Evolutionary conservation across 2,329 filamentous ascomycete species (phyloP), one percentile per base, ranked within the genome.

Genomic region (Chrysoporthe austroafricana): DNA sequence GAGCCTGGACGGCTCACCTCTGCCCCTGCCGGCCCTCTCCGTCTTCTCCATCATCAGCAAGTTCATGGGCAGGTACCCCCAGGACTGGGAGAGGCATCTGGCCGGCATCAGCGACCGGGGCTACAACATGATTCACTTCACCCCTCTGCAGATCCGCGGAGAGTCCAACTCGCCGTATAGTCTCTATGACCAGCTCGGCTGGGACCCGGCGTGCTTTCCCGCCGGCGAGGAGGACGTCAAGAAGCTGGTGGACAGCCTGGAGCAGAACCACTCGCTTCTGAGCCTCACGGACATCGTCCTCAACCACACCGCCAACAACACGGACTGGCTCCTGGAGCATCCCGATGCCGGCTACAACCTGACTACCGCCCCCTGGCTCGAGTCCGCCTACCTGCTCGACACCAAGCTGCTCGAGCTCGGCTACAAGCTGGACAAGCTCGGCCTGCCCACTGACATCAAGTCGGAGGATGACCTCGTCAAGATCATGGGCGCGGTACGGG

Each of bases 111-210:
- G 92, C 77, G 88, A 92, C 74, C 87, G 96, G 70, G 94, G 94
- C 58, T 99, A 99, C 85, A 99, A 99, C 81, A 97, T 98, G 94
- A 89, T 99, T 69, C 96, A 99, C 79, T 99, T 99, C 78, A 97
- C 96, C 1, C 96, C 96, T 11, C 83, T 99, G 72, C 96, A 97
- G 84, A 85, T 91, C 68, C 90, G 96, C 69, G 96, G 96, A 67
- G 86, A 84, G 57, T 99, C 96, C 63, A 97, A 99, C 77, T 99
- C 96, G 1, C 96, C 96, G 0, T 99, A 98, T 83, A 99, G 96
- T 78, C 88, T 99, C 74, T 97, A 91, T 77, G 92, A 99, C 75
- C 96, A 99, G 81, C 85, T 96, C 32, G 85, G 85, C 57, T 99
- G 96, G 84, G 96, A 99, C 76, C 86, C 90, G 5, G 81, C 82